Base-by-base conservation (phyloP, 2,329 filamentous ascomycete species). In the Venturia nashicola region DNA sequence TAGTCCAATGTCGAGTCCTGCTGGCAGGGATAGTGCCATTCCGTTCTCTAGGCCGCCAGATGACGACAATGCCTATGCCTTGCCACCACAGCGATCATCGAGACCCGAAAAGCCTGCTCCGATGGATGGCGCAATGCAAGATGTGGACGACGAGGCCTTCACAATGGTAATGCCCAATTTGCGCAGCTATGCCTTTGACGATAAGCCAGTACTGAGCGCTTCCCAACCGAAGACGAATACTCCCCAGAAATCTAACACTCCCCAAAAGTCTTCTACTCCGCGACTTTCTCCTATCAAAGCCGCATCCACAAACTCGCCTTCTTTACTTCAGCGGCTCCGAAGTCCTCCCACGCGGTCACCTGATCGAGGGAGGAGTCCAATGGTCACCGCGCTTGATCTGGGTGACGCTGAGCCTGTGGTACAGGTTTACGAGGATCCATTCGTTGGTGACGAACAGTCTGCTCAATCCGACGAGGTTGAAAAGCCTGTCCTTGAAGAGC, bases 401-500 rank as follows among this genome's bases (percentile, higher is more conserved):
- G 59, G 59, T 39, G 55, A 61, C 20, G 27, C 18, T 32, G 62
- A 64, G 51, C 54, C 62, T 57, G 77, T 76, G 62, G 78, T 82
- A 3, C 78, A 78, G 62, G 79, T 82, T 36, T 82, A 81, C 67
- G 82, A 83, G 70, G 81, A 83, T 66, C 80, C 80, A 1, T 78
- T 79, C 62, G 76, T 74, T 44, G 74, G 73, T 48, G 74, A 75
- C 44, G 72, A 73, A 51, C 69, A 70, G 32, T 62, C 67, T 27
- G 77, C 65, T 42, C 64, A 67, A 44, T 66, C 67, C 6, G 67
- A 67, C 34, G 73, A 76, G 32, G 69, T 70, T 12, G 72, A 76
- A 60, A 76, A 76, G 62, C 72, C 75, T 14, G 79, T 82, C 3
- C 76, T 83, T 12, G 78, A 78, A 63, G 80, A 82, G 67, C 72